phyloP scores from a whole-genome alignment of 1,139 yeast genomes.

The Dujonia santamariae region DNA sequence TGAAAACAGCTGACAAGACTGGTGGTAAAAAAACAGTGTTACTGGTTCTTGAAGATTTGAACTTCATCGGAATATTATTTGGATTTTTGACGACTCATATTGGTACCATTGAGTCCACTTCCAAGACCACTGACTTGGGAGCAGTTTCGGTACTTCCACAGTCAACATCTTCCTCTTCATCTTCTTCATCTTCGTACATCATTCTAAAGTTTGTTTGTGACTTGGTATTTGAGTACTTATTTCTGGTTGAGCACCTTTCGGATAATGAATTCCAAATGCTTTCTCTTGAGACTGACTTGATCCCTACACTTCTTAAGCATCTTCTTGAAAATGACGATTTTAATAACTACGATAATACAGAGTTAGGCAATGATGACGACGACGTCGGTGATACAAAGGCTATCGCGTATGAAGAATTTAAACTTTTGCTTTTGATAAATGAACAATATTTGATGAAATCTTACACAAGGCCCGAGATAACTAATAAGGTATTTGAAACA shows the following conservation, averaged over 20 bases:
- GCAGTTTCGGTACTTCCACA: too few species aligned
- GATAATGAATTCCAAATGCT: constrained; percentile 33
- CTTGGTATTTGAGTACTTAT: constrained; percentile 42
- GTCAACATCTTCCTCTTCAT: neutral
- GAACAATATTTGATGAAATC: constrained; percentile 81
- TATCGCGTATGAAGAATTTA: constrained; percentile 71
- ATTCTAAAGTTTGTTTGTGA: constrained; percentile 41
- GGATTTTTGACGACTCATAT: constrained; percentile 32
- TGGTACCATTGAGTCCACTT: constrained; percentile 13
- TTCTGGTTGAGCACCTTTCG: constrained; percentile 30
- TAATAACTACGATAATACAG: constrained; percentile 27
- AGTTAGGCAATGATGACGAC: constrained; percentile 21
- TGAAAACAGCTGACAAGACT: constrained; percentile 21
- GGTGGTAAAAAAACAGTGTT: constrained; percentile 21
- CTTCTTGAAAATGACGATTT: constrained; percentile 51
- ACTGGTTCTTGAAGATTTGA: constrained; percentile 34
- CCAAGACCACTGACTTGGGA: constrained; percentile 8
- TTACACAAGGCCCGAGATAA: constrained; percentile 26
- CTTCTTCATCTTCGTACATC: constrained; percentile 25
- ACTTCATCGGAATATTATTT: constrained; percentile 46
- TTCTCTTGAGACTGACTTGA: constrained; percentile 24
- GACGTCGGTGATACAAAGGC: constrained; percentile 43
- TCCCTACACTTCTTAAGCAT: constrained; percentile 44
- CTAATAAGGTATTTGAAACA: constrained; percentile 50
- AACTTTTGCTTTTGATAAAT: constrained; percentile 68